Conservation (phyloP, 805 yeast species). For the Wickerhamiella galacta region DNA sequence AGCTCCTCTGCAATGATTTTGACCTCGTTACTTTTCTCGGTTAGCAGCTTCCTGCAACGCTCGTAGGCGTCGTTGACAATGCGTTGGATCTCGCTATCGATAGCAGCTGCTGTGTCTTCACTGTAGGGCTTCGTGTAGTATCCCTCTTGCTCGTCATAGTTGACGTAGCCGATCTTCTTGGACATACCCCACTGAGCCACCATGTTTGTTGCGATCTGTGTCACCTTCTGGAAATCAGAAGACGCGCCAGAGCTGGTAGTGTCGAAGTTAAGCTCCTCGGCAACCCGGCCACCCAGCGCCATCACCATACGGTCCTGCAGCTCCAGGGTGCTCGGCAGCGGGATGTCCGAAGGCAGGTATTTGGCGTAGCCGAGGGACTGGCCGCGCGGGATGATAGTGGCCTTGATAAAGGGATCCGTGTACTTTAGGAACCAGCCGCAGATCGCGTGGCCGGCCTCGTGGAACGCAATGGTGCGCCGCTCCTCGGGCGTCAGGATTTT, state of each 20-base stretch:
- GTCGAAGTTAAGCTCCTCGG: constrained; percentile 82
- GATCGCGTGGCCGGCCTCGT: constrained; percentile 98
- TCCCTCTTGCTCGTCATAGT: constrained; percentile 52
- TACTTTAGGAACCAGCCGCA: constrained; percentile 90
- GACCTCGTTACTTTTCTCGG: constrained; percentile 56
- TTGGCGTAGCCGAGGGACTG: constrained; percentile 96
- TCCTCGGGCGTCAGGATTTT: constrained; percentile 73
- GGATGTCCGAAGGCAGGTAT: constrained; percentile 85
- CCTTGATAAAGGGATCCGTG: constrained; percentile 90
- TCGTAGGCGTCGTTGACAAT: constrained; percentile 62
- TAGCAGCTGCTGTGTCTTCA: constrained; percentile 64
- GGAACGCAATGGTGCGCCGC: constrained; percentile 82
- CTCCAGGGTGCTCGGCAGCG: constrained; percentile 60
- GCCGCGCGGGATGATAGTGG: constrained; percentile 92
- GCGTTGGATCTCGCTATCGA: constrained; percentile 70
- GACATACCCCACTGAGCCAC: constrained; percentile 90
- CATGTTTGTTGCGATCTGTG: constrained; percentile 86
- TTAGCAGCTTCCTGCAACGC: constrained; percentile 50
- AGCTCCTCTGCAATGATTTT: constrained; percentile 77
- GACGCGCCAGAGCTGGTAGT: constrained; percentile 94
- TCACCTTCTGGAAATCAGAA: constrained; percentile 92
- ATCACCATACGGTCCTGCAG: constrained; percentile 81
- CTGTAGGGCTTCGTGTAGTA: constrained; percentile 74
- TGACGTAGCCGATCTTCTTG: constrained; percentile 64
- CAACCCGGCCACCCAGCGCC: constrained; percentile 94